Conservation (phyloP, 371 early-diverging fungal species). For the Phascolomyces articulosus region DNA sequence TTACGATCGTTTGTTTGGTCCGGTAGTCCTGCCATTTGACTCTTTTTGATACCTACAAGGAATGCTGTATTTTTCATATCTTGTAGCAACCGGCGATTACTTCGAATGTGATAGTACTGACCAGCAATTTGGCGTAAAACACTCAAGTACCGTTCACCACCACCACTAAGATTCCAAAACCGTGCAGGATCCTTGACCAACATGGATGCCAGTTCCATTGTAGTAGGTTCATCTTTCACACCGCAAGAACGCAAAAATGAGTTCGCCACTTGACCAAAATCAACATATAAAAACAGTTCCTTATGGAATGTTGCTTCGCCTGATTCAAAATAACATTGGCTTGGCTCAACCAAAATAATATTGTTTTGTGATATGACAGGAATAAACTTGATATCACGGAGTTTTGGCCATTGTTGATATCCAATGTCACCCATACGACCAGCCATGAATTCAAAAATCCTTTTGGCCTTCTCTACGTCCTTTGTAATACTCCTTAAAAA, state of each 20-base stretch:
- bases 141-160: constrained; percentile 74
- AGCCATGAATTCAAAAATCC: constrained; percentile 74
- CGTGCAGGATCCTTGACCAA: constrained; percentile 71
- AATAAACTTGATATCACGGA: constrained; percentile 62
- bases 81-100: constrained; percentile 46
- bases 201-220: constrained; percentile 73
- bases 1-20: not conserved
- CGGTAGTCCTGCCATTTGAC: constrained; percentile 8
- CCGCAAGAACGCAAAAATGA: constrained; percentile 85
- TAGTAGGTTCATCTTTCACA: constrained; percentile 84
- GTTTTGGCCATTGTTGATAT: constrained; percentile 53
- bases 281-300: constrained; percentile 69
- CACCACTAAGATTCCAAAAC: constrained; percentile 69
- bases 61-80: constrained; percentile 67
- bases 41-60: constrained; percentile 56
- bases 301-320: constrained; percentile 49
- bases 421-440: constrained; percentile 63
- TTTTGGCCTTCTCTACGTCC: constrained; percentile 48
- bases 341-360: constrained; percentile 41
- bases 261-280: constrained; percentile 77
- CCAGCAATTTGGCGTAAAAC: constrained; percentile 79
- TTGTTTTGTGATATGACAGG: constrained; percentile 50
- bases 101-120: constrained; percentile 56
- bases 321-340: constrained; percentile 67
- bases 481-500: constrained; percentile 41